Evolutionary conservation across 129 eudicot species (phyloP), one percentile per base, ranked within the genome.

Genomic region (Smallanthus sonchifolius): DNA sequence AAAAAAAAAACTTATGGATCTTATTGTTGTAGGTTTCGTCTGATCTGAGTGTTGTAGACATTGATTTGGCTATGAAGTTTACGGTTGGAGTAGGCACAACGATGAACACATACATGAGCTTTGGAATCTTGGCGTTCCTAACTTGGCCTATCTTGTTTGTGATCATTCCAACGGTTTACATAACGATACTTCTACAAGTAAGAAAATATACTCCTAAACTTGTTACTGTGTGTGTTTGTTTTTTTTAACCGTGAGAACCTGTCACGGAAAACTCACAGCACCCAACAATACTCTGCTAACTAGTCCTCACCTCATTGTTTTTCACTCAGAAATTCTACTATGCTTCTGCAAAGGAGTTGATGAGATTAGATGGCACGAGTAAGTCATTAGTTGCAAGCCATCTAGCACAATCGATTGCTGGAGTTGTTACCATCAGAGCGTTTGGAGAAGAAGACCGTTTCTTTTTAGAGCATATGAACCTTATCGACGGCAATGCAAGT

Each of bases 311-410:
- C 16, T 62, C 55, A 10, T 24, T 24, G 30, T 45, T 65, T 45
- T 30, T 61, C 59, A 17, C 16, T 24, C 82, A 88, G 95, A 76
- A 44, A 68, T 86, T 77, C 84, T 91, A 88, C 71, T 79, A 78
- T 2, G 86, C 92, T 20, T 88, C 97, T 9, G 84, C 90, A 54
- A 91, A 86, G 80, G 97, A 86, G 84, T 74, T 91, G 76, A 91
- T 88, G 87, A 65, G 97, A 44, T 86, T 91, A 56, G 78, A 88
- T 76, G 95, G 97, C 36, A 91, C 97, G 0, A 88, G 91, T 14
- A 91, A 91, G 73, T 91, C 97, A 5, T 75, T 78, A 0, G 86
- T 88, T 13, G 85, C 95, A 35, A 88, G 89, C 87, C 83, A 86
- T 79, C 83, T 91, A 38, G 86, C 92, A 28, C 95, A 91, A 52